These are phyloP conservation scores for Boletellus sp. DNA, from an alignment of 768 basidiomycete species.

Conservation along the genomic window DNA sequence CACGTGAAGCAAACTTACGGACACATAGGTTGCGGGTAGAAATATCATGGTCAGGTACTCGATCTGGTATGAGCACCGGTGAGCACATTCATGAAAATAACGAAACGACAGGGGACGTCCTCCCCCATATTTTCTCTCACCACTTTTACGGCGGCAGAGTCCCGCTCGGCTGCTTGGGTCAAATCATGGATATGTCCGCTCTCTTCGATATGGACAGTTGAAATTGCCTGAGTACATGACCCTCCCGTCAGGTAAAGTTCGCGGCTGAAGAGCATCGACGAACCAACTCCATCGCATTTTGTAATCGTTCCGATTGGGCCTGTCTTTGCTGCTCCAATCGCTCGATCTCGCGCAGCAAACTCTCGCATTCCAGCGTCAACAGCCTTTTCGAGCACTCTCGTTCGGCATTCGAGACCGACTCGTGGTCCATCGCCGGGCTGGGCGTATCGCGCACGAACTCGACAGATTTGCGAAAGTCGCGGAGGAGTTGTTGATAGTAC, in stretches of 20 bases:
- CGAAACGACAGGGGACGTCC: background rate
- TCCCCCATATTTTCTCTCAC: background rate
- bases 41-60: constrained; percentile 60
- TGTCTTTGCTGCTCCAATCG: constrained; percentile 29
- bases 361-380: constrained; percentile 16
- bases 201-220: constrained; percentile 55
- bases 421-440: constrained; percentile 44
- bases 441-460: constrained; percentile 46
- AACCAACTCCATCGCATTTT: constrained; percentile 32
- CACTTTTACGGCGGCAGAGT: constrained; percentile 40
- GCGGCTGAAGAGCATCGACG: background rate
- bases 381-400: constrained; percentile 5
- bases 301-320: constrained; percentile 28
- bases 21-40: constrained; percentile 49
- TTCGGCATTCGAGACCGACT: constrained; percentile 6
- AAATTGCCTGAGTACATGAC: constrained; percentile 44
- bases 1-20: constrained; percentile 15
- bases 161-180: constrained; percentile 43
- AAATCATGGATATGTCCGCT: constrained; percentile 49
- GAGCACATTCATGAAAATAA: background rate
- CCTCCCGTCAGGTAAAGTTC: background rate
- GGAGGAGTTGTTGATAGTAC: constrained; percentile 51
- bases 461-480: constrained; percentile 52
- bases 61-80: constrained; percentile 32
- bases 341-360: constrained; percentile 42